These are phyloP conservation scores for Diaporthe longicolla DNA, from an alignment of 2,329 filamentous ascomycete genomes.

Conservation along the genomic window DNA sequence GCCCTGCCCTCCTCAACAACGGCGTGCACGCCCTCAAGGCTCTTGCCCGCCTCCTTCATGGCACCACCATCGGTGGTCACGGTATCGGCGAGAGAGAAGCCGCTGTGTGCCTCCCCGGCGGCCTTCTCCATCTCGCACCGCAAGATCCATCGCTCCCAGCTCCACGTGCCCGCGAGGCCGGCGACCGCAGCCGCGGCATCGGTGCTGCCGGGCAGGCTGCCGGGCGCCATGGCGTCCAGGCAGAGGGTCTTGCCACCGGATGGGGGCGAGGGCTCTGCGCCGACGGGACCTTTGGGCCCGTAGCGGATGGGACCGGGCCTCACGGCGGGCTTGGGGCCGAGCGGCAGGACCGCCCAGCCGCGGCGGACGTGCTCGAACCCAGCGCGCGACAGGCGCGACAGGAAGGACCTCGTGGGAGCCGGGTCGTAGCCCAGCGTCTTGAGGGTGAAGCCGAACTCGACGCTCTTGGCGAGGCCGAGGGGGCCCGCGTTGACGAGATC, in stretches of 20 bases:
- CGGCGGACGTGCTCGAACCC: constrained; percentile 87
- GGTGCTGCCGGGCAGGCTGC: constrained; percentile 77
- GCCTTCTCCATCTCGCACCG: constrained; percentile 87
- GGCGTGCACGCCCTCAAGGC: constrained; percentile 71
- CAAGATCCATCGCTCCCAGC: constrained; percentile 97
- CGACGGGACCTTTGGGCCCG: constrained; percentile 54
- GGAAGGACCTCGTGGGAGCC: constrained; percentile 83
- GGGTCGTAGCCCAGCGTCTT: constrained; percentile 93
- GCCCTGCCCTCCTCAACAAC: constrained; percentile 75
- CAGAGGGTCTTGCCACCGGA: constrained; percentile 59
- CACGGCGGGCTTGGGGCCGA: constrained; percentile 67
- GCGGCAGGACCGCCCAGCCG: constrained; percentile 90
- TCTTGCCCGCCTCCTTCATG: constrained; percentile 70
- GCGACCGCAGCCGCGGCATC: constrained; percentile 81
- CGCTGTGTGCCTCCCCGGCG: constrained; percentile 70
- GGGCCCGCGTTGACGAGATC: constrained; percentile 90
- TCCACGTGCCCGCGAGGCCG: constrained; percentile 87
- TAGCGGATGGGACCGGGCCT: constrained; percentile 57
- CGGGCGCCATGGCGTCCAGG: constrained; percentile 73
- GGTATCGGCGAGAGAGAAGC: constrained; percentile 63
- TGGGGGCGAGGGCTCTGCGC: constrained; percentile 52
- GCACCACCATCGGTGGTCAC: constrained; percentile 63
- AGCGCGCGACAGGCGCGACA: constrained; percentile 78
- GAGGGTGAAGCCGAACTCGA: constrained; percentile 93
- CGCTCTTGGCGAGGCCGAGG: constrained; percentile 83